Base-by-base conservation (phyloP, 2,329 filamentous ascomycete genomes). In the Penicillium sp. region DNA sequence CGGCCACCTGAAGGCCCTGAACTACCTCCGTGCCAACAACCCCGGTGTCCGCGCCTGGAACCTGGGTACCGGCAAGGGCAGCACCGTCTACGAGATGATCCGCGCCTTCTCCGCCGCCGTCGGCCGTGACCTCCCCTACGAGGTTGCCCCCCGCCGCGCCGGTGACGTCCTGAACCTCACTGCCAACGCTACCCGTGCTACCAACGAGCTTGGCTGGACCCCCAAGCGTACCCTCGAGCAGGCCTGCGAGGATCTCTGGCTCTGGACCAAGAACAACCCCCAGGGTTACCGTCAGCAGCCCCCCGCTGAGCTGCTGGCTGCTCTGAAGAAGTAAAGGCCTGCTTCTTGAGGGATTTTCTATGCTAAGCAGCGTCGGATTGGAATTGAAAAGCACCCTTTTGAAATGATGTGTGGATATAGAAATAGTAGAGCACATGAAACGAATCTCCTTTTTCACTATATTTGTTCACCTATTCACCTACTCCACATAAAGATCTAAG, bases 41-140 rank as follows among this genome's bases (percentile, higher is more conserved):
- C 93, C 94, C 16, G 94, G 94, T 52, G 90, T 97, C 63, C 89
- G 91, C 73, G 92, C 92, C 52, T 99, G 93, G 93, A 99, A 99
- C 78, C 75, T 99, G 64, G 95, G 95, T 54, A 96, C 92, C 0
- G 94, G 94, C 58, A 91, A 89, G 66, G 94, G 94, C 65, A 95
- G 89, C 76, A 99, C 94, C 19, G 94, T 99, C 53, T 94, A 92
- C 71, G 92, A 99, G 74, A 99, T 99, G 81, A 87, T 99, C 83
- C 91, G 93, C 65, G 92, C 94, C 50, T 99, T 99, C 80, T 90
- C 87, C 77, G 77, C 84, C 47, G 91, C 91, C 16, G 92, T 97
- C 19, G 94, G 94, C 58, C 88, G 87, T 47, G 86, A 94, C 53
- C 83, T 99, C 23, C 84, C 89, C 33, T 97, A 97, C 78, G 83